Evolutionary conservation across 108 stramenopile genomes (phyloP), one percentile per base, ranked within the genome.

Genomic region (Epipyxis sp.): DNA sequence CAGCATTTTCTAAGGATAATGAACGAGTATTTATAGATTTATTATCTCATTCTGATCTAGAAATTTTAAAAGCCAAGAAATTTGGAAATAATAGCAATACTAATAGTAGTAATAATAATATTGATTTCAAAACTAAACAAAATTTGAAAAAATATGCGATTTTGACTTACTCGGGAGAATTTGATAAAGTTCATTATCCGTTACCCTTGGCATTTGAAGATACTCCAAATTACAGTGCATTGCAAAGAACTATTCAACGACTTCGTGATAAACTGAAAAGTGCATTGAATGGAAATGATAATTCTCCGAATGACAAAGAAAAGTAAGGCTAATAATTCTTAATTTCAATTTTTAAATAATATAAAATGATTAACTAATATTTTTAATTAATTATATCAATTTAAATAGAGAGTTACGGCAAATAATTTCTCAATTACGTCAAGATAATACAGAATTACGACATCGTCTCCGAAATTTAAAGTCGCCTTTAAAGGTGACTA

Each of bases 181-280:
- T 85, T 42, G 88, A 89, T 43, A 50, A 86, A 20, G 88, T 89
- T 40, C 88, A 89, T 82, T 89, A 85, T 76, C 88, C 88, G 16
- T 69, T 89, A 25, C 88, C 88, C 27, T 69, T 89, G 1, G 76
- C 83, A 0, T 76, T 34, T 57, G 83, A 86, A 78, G 79, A 77
- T 6, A 58, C 32, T 13, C 79, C 81, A 40, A 3, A n/a, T 30
- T 0, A 39, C 34, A 45, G 72, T 13, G 20, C 79, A 42, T 77
- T 79, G 39, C 78, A 78, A 68, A 62, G 80, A 29, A 74, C 79
- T 69, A 41, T 79, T 42, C 59, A 59, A 39, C 27, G 62, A 34
- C 77, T 72, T 35, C 1, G 81, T 41, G 68, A 83, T 72, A 81
- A 79, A 42, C 32, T 74, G 50, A 3, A 39, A 3, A 42, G 6